phyloP scores from a whole-genome alignment of 2,329 filamentous ascomycete genomes.

The Cercospora sesami region DNA sequence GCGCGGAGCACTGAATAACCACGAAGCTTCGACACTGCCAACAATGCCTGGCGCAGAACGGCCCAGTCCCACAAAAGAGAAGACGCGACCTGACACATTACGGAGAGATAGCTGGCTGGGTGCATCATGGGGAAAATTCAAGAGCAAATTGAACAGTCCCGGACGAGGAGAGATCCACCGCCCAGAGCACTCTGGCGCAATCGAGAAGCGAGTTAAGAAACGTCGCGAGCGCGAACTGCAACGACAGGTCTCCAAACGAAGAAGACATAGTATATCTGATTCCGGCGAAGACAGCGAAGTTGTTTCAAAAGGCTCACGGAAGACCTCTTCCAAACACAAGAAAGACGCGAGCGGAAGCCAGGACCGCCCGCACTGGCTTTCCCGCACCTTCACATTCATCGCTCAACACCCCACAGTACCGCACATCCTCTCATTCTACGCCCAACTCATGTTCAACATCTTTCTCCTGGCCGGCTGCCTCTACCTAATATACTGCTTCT shows the following conservation, averaged over 20 bases:
- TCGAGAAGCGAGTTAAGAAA: slow-evolving; percentile 42
- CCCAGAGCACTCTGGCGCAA: slow-evolving; percentile 41
- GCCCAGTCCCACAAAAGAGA: slow-evolving; percentile 41
- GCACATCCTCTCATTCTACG: slow-evolving; percentile 65
- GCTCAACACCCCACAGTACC: slow-evolving; percentile 66
- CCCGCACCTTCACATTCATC: slow-evolving; percentile 60
- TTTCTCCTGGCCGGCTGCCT: slow-evolving; percentile 58
- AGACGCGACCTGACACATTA: slow-evolving; percentile 23
- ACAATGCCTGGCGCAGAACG: slow-evolving; percentile 25
- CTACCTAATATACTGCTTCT: slow-evolving; percentile 69
- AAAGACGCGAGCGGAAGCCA: slow-evolving; percentile 20
- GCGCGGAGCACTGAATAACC: slow-evolving; percentile 28
- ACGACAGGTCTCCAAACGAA: slow-evolving; percentile 28
- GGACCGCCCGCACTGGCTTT: slow-evolving; percentile 31
- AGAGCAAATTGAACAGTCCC: slow-evolving; percentile 41
- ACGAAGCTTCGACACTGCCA: slow-evolving; percentile 24
- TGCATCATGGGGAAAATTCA: slow-evolving; percentile 27
- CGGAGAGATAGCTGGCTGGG: slow-evolving; percentile 33
- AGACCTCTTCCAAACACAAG: slow-evolving; percentile 29
- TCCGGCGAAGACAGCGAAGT: slow-evolving; percentile 35
- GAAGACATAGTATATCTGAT: slow-evolving; percentile 38
- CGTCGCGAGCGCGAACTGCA: slow-evolving; percentile 32
- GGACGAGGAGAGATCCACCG: slow-evolving; percentile 42
- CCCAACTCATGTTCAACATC: slow-evolving; percentile 66
- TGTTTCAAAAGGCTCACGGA: slow-evolving; percentile 27